Evolutionary conservation across 2,329 filamentous ascomycete species (phyloP), one percentile per base, ranked within the genome.

Genomic region (Magnaporthales sp.): DNA sequence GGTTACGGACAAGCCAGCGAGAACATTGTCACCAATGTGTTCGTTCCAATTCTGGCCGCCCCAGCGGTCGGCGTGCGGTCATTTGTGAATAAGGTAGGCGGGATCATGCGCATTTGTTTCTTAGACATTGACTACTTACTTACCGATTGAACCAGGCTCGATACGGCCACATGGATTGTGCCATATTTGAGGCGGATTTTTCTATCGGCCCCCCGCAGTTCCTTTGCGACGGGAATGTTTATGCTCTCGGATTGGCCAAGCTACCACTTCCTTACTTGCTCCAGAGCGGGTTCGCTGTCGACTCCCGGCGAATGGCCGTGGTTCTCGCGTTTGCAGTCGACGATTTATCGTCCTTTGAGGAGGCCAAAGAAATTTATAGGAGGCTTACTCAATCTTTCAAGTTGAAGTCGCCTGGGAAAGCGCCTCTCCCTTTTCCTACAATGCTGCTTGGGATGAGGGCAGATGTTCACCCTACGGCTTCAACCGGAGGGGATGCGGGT

Each of bases 371-470:
- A 10, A 27, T 66, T 29, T 27, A 58, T 22, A 58, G 54, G 54
- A n/a, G 24, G 22, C 54, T 58, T 24, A 11, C 22, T 3, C 64
- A 68, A 63, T 62, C 51, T 61, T 46, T 29, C 63, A 60, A 65
- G 66, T 68, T 72, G 68, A 71, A 68, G 69, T 64, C 58, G 65
- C 30, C 64, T 15, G 54, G n/a, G 29, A 29, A 30, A 29, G n/a
- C 27, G n/a, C 51, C 51, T 29, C 54, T 58, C 10, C 64, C 64
- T 4, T 66, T 66, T 9, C 64, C 64, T 22, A 54, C 32, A n/a
- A 60, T 66, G 54, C 54, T 66, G 5, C 64, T 66, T 13, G 64
- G 64, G 15, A 30, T 66, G 29, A 31, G 38, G n/a, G 7, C 64
- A 8, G 64, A 66, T 19, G 27, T 61, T 30, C 19, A 8, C 3